Percentiles rank a stretch among this genome's conserved stretches.
Evolutionary conservation across 2,329 filamentous ascomycete genomes (phyloP).

Genomic region (Sclerotinia sclerotiorum): DNA sequence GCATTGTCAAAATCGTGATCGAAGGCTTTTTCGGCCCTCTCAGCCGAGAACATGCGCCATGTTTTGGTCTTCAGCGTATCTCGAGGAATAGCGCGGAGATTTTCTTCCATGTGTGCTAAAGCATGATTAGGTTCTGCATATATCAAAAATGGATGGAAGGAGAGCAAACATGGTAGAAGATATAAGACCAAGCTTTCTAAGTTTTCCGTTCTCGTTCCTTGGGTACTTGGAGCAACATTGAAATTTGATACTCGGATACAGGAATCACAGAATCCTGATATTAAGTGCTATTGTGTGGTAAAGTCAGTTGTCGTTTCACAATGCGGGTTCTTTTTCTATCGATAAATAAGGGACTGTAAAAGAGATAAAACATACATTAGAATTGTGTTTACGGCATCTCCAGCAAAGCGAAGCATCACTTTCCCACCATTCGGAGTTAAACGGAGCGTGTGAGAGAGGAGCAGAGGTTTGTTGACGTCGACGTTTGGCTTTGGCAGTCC

Average conservation of each 20-base stretch:
- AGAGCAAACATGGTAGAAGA: slow-evolving; percentile 25
- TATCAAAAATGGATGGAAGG: background rate
- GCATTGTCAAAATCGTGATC: slow-evolving; percentile 21
- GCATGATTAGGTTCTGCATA: background rate
- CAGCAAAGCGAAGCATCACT: slow-evolving; percentile 19
- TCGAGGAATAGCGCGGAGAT: slow-evolving; percentile 19
- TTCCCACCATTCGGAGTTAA: background rate
- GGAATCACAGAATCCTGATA: slow-evolving; percentile 26
- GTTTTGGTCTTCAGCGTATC: slow-evolving; percentile 21
- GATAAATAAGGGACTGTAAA: background rate
- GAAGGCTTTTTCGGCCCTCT: slow-evolving; percentile 1
- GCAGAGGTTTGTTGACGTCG: background rate
- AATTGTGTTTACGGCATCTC: slow-evolving; percentile 19
- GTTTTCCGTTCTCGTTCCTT: slow-evolving; percentile 25
- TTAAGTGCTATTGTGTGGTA: slow-evolving; percentile 13
- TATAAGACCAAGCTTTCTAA: slow-evolving; percentile 29
- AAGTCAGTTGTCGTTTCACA: background rate
- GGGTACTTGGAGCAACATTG: slow-evolving; percentile 25
- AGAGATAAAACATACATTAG: slow-evolving; percentile 3
- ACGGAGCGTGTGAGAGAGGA: background rate
- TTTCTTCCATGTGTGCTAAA: slow-evolving; percentile 28
- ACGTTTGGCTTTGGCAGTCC: slow-evolving; percentile 16
- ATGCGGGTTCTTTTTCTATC: background rate
- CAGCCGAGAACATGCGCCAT: slow-evolving; percentile 25
- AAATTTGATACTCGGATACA: slow-evolving; percentile 27